Percentiles rank a stretch among this genome's conserved stretches.
Evolutionary conservation across 2,329 filamentous ascomycete species (phyloP).

Genomic region (Botrytis porri): DNA sequence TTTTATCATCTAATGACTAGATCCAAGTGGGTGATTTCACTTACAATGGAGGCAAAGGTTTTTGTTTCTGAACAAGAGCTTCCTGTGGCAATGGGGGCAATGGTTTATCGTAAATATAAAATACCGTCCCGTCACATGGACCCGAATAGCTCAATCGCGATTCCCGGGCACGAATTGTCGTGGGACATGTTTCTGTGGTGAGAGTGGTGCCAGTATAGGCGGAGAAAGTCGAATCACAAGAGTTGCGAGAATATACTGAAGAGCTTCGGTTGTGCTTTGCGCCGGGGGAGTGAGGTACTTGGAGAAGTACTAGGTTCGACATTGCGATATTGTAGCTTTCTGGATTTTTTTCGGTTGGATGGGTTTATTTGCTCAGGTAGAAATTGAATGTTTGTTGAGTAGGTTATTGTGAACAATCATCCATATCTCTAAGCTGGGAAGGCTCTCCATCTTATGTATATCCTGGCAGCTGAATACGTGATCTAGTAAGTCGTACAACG

Average conservation of each 20-base stretch:
- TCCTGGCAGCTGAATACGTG: neutral
- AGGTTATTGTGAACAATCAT: neutral
- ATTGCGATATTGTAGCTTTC: neutral
- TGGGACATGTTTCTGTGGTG: neutral
- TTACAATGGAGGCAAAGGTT: constrained; percentile 18
- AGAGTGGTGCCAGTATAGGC: neutral
- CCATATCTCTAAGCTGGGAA: neutral
- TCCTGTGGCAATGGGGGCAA: constrained; percentile 14
- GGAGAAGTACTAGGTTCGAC: neutral
- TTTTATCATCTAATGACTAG: neutral
- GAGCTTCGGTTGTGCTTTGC: constrained; percentile 8
- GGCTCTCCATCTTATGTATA: constrained; percentile 13
- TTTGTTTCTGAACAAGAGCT: constrained; percentile 1
- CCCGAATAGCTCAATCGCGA: neutral
- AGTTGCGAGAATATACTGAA: constrained; percentile 13
- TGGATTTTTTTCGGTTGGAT: neutral
- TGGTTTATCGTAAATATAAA: constrained; percentile 20
- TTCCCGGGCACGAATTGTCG: neutral
- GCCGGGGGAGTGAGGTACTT: neutral
- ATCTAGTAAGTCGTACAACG: neutral
- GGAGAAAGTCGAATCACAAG: constrained; percentile 8
- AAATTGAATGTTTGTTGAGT: neutral
- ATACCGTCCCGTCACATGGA: constrained; percentile 13
- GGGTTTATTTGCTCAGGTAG: neutral
- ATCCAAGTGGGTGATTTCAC: neutral